A percentile compares a stretch with the other conserved stretches of the same genome.
These are phyloP conservation scores for Lactifluus echinatus DNA, from an alignment of 768 basidiomycete species.

Conservation along the genomic window DNA sequence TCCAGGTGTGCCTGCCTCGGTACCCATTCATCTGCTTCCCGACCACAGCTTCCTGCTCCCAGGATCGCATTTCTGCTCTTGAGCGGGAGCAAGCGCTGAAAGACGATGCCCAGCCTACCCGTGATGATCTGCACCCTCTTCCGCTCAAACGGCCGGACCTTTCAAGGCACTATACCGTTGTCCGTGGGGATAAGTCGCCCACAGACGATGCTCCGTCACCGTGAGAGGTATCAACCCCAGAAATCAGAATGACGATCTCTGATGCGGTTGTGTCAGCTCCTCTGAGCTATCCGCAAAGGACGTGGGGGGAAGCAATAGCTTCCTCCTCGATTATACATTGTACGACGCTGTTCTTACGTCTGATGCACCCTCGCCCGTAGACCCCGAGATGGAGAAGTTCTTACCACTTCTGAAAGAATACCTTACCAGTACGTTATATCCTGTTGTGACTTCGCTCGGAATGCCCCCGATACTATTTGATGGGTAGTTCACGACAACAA, in stretches of 20 bases:
- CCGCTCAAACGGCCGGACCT: conserved; percentile 11
- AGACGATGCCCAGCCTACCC: background rate
- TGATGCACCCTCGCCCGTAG: conserved; percentile 23
- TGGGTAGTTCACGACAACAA: conserved; percentile 7
- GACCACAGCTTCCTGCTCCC: background rate
- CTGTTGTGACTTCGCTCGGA: background rate
- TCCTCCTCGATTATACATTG: conserved; percentile 45
- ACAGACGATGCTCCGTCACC: conserved; percentile 18
- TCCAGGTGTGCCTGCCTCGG: conserved; percentile 45
- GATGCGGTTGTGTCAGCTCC: conserved; percentile 34
- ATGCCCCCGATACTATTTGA: background rate
- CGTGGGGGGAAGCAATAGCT: conserved; percentile 20
- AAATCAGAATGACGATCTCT: background rate
- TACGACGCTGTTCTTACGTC: conserved; percentile 51
- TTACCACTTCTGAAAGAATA: conserved; percentile 72
- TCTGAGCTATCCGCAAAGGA: conserved; percentile 49
- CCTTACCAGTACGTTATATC: conserved; percentile 38
- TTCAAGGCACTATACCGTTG: conserved; percentile 16
- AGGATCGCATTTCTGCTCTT: conserved; percentile 24
- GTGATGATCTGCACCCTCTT: background rate
- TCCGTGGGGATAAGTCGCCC: conserved; percentile 1
- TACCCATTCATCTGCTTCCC: background rate
- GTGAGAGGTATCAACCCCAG: conserved; percentile 17
- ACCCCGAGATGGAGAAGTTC: conserved; percentile 69
- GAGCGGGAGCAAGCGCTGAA: conserved; percentile 20